Conservation (phyloP, 106 monocot genomes). For the Dioscorea alata region DNA sequence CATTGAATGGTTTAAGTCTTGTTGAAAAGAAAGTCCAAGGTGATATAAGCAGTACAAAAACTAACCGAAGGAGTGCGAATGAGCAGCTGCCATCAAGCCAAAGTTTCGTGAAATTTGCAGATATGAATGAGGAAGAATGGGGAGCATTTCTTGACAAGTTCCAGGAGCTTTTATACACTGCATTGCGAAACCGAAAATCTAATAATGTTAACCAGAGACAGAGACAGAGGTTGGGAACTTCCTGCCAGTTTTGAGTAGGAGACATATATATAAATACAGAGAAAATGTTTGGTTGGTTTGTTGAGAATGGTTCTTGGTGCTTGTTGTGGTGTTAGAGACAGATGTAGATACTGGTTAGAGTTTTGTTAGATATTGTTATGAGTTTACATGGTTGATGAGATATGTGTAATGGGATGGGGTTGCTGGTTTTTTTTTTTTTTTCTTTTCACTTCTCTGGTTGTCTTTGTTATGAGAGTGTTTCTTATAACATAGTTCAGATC, state of each 20-base stretch:
- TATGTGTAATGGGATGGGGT: no score
- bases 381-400: no score
- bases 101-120: slow-evolving; percentile 68
- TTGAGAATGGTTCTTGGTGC: not conserved
- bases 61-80: slow-evolving; percentile 45
- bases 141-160: slow-evolving; percentile 68
- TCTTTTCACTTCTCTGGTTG: no score
- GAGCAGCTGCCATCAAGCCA: slow-evolving; percentile 51
- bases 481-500: no score
- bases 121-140: slow-evolving; percentile 84
- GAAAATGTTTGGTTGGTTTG: slow-evolving; percentile 2
- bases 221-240: slow-evolving; percentile 42
- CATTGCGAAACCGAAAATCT: slow-evolving; percentile 31
- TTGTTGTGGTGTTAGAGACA: no score
- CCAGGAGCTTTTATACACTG: slow-evolving; percentile 43
- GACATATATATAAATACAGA: not conserved
- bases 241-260: slow-evolving; percentile 37
- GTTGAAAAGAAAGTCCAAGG: slow-evolving; percentile 26
- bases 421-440: no score
- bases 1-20: slow-evolving; percentile 39
- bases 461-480: no score
- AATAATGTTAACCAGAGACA: slow-evolving; percentile 24
- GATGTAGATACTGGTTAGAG: no score
- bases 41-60: not conserved
- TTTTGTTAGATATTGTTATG: no score